Base-by-base conservation (phyloP, 495 filamentous ascomycete species). In the Annulohypoxylon stygium region DNA sequence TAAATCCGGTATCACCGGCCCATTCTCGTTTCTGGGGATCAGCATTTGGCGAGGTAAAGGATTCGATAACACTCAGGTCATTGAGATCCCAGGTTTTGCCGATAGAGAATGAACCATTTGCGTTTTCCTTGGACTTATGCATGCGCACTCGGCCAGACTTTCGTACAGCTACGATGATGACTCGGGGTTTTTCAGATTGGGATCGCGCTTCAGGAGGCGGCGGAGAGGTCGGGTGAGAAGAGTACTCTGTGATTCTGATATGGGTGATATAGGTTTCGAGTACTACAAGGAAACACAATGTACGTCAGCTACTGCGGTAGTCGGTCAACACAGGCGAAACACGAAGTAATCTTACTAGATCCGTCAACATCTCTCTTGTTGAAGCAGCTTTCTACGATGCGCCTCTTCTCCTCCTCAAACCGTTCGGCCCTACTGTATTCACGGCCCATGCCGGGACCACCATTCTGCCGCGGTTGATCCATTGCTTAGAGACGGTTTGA, bases 191-290 rank as follows among this genome's bases (percentile, higher is more conserved):
- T 78, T 97, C 96, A 79, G 92, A 89, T 47, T 92, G 86, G 11
- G 88, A 81, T 67, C 83, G 79, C 6, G 89, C 87, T 25, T 88
- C 88, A 12, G 92, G 92, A 1, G 96, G 95, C 45, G 93, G 89
- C 54, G 95, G 95, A n/a, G 86, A 83, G 2, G 93, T 93, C n/a
- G 96, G 95, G 78, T 92, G 91, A 16, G 88, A 85, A 48, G 88
- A 88, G 84, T 93, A 97, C 83, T 99, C 96, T 50, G 86, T 88
- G 73, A 99, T 92, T 70, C 90, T 89, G 68, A 98, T 94, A 79
- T 99, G 96, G 7, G 95, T 99, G 71, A 99, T 99, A 84, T 99
- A 99, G 57, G 94, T 97, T 82, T 99, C 96, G 67, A 90, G 85
- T 70, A 93, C 94, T 97, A 75, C 37, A 75, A 9, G 55, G 54